Evolutionary conservation across 1,284 basidiomycete genomes (phyloP), one percentile per base, ranked within the genome.

Genomic region (Fomitopsis pinicola): DNA sequence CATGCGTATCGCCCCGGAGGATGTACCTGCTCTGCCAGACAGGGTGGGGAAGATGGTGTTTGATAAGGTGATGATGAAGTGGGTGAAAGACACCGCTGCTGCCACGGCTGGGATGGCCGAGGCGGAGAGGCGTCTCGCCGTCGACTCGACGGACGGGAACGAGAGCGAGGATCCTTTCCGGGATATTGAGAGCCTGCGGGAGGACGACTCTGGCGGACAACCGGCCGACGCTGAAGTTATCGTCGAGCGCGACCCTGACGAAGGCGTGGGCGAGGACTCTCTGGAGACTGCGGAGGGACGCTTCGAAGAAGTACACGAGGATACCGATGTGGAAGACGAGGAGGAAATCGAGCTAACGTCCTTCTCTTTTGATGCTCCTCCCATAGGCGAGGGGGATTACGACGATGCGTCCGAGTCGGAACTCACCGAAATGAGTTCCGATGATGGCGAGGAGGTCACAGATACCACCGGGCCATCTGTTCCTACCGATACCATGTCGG

Each of bases 31-130:
- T 42, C 77, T 93, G 28, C 88, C 91, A 1, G 88, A 93, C 30
- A 80, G 86, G 56, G 85, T 95, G 50, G 94, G 94, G 1, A 85
- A 86, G 69, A 96, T 97, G 94, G 78, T 92, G 44, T 95, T 88
- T 67, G 95, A 97, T 75, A 84, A 81, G 60, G 81, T 81, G 42
- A 80, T 85, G 73, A 91, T 92, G 86, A 84, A 84, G 64, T 97
- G 95, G 95, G 86, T 95, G 55, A 89, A 88, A 73, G 85, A 76
- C 45, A 82, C 75, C 9, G 77, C 73, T 19, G 72, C 64, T 55
- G 70, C 68, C 36, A 74, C 70, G 50, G 78, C 70, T 62, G 73
- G 60, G 28, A 55, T 61, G 35, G 63, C 65, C 38, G 67, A 79
- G 36, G 71, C 72, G 52, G 78, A 79, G 46, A 58, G 50, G n/a